Percentiles rank a stretch among this genome's conserved stretches.
phyloP scores from a whole-genome alignment of 495 filamentous ascomycete genomes.

The Pseudomonodictys pantanalensis region DNA sequence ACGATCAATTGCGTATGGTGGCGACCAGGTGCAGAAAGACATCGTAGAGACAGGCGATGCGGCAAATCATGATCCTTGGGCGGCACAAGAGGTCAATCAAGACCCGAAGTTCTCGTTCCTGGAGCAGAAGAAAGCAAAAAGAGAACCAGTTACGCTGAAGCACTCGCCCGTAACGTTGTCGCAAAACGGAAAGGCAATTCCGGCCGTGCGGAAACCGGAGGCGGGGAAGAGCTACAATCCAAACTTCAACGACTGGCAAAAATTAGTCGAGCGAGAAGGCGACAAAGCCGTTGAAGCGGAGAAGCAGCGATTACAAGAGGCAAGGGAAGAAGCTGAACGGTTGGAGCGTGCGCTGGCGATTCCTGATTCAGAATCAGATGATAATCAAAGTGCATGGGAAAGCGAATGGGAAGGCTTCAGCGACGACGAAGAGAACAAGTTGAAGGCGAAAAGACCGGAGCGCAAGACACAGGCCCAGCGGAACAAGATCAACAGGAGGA shows the following conservation, averaged over 20 bases:
- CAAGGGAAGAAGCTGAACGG: constrained; percentile 60
- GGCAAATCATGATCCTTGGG: constrained; percentile 75
- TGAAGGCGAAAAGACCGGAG: constrained; percentile 68
- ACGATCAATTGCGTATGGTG: constrained; percentile 71
- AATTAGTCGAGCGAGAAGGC: constrained; percentile 68
- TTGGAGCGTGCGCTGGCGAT: constrained; percentile 40
- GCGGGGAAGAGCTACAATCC: constrained; percentile 92
- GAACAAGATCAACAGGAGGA: constrained; percentile 81
- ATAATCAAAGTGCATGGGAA: constrained; percentile 86
- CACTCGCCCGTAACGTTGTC: constrained; percentile 75
- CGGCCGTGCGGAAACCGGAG: constrained; percentile 73
- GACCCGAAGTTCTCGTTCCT: constrained; percentile 47
- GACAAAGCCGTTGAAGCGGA: constrained; percentile 76
- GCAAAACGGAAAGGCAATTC: constrained; percentile 69
- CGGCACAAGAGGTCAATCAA: constrained; percentile 45
- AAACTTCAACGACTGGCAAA: constrained; percentile 75
- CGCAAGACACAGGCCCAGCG: constrained; percentile 82
- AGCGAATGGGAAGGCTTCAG: constrained; percentile 56
- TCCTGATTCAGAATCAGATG: constrained; percentile 59
- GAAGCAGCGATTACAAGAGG: constrained; percentile 67
- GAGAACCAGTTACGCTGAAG: constrained; percentile 72
- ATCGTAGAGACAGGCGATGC: constrained; percentile 55
- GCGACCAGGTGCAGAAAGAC: constrained; percentile 55
- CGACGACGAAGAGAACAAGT: constrained; percentile 50
- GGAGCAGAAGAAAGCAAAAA: constrained; percentile 53